Base-by-base conservation (phyloP, 306 rosid species). In the Biancaea sappan region DNA sequence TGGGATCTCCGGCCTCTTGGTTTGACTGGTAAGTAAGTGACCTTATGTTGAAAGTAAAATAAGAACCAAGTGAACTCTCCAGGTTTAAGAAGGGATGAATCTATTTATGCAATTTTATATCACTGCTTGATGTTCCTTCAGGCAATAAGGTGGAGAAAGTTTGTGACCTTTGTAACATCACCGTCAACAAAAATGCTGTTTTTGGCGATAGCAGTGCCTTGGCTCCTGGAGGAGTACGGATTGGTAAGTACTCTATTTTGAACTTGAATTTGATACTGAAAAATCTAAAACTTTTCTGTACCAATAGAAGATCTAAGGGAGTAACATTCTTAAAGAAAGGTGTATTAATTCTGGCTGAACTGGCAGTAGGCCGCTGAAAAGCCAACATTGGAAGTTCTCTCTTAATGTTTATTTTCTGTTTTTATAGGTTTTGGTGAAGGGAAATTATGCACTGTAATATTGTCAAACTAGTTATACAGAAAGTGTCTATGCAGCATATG, bases 1-100 rank as follows among this genome's bases (percentile, higher is more conserved):
- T 94, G 98, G 97, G 98, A 94, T 90, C 98, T 94, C 35, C 86
- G 96, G 28, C 98, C 97, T 74, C 92, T 94, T 80, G 96, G 98
- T 62, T 91, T 94, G 96, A 94, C 97, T 1, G 98, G 98, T 94
- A 84, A 79, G 40, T 34, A 4, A 10, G 29, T 13, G 51, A 32
- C 63, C 14, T 40, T 31, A 66, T 26, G 37, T 25, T 37, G 6
- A 31, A 32, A 18, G 4, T 34, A 8, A 22, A 35, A 58, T 1
- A 11, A 35, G 14, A 67, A 10, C 13, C 15, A 50, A 24, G 48
- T 22, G 37, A 26, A 38, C 4, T 38, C 4, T 32, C 13, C 52
- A 35, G 19, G 57, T 69, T 69, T 74, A 46, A 22, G 22, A 56
- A 29, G 29, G 29, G 22, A 2, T 28, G 47, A 38, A 44, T 69